Evolutionary conservation across 371 early-diverging fungal genomes (phyloP), one percentile per base, ranked within the genome.

Genomic region (Mucor mucedo): DNA sequence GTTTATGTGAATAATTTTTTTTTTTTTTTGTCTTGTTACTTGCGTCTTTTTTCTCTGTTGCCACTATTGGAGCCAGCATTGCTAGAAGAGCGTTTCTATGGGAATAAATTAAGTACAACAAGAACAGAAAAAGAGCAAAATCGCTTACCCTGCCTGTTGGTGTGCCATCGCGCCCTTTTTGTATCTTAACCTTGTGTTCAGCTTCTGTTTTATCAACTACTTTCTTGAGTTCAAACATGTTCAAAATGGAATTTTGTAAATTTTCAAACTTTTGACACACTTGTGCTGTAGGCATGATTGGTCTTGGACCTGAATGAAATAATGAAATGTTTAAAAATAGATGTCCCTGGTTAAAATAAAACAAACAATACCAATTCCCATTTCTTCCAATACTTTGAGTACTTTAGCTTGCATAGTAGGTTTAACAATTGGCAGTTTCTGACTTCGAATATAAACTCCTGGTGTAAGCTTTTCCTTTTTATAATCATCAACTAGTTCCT

Each of bases 161-260:
- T 27, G 68, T 52, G 11, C 62, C 60, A 30, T 71, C 71, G 6
- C 73, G 71, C 54, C 74, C 75, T 45, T 83, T 76, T 49, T 85
- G 78, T 30, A 80, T 76, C 67, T 84, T 76, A 11, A 86, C 83
- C 61, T 88, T 84, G 48, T 90, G 75, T 55, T 95, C 95, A 7
- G 82, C 74, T 69, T 95, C 94, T 29, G 85, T 72, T 72, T 90
- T 90, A 70, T 96, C 96, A 1, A 84, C 87, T 14, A 82, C 76
- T 69, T 91, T 91, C 72, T 93, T 93, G 52, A 92, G 71, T 59
- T 96, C 96, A 60, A 94, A 71, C 70, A 95, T 72, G 16, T 76
- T 82, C 45, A 91, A 68, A 57, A 95, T 84, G 8, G 87, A 88
- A 58, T 79, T 73, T 62, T 86, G 87, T 50, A 95, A 71, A 29